Conservation (phyloP, 2,329 filamentous ascomycete genomes). For the Leptosphaerulina australis region DNA sequence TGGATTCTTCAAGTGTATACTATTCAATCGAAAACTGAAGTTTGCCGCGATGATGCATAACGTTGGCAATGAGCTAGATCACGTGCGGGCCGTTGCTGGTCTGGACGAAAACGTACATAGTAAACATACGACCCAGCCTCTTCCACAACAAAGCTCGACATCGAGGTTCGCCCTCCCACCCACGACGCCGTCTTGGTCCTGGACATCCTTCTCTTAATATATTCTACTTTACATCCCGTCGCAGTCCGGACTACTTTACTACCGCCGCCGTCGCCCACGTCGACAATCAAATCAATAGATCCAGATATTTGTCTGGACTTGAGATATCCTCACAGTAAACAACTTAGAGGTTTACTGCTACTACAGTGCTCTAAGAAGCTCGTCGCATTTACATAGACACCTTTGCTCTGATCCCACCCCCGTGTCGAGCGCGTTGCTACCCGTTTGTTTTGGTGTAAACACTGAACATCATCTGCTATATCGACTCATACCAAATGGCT, state of each 20-base stretch:
- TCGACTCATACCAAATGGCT: slow-evolving; percentile 40
- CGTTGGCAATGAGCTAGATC: neutral
- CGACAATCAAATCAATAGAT: slow-evolving; percentile 5
- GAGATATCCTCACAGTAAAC: slow-evolving; percentile 16
- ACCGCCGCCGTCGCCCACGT: slow-evolving; percentile 17
- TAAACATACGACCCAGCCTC: slow-evolving; percentile 29
- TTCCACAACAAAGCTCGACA: slow-evolving; percentile 35
- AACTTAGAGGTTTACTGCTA: slow-evolving; percentile 20
- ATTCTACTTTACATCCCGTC: slow-evolving; percentile 17
- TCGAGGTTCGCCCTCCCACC: slow-evolving; percentile 25
- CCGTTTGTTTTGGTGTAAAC: slow-evolving; percentile 47
- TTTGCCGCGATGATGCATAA: neutral
- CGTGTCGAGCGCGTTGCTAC: slow-evolving; percentile 20
- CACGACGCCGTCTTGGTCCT: slow-evolving; percentile 25
- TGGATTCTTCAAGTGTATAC: neutral
- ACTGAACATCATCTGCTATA: slow-evolving; percentile 21
- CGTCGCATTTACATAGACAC: neutral
- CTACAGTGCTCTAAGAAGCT: neutral
- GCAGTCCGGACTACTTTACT: slow-evolving; percentile 14
- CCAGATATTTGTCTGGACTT: slow-evolving; percentile 1
- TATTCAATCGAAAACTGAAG: neutral
- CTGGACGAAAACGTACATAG: slow-evolving; percentile 12
- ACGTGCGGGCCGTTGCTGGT: slow-evolving; percentile 7
- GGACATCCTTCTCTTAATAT: slow-evolving; percentile 25
- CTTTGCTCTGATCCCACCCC: neutral